A percentile compares a stretch with the other conserved stretches of the same genome.
phyloP scores from a whole-genome alignment of 2,329 filamentous ascomycete genomes.

The Fonsecaea monophora region DNA sequence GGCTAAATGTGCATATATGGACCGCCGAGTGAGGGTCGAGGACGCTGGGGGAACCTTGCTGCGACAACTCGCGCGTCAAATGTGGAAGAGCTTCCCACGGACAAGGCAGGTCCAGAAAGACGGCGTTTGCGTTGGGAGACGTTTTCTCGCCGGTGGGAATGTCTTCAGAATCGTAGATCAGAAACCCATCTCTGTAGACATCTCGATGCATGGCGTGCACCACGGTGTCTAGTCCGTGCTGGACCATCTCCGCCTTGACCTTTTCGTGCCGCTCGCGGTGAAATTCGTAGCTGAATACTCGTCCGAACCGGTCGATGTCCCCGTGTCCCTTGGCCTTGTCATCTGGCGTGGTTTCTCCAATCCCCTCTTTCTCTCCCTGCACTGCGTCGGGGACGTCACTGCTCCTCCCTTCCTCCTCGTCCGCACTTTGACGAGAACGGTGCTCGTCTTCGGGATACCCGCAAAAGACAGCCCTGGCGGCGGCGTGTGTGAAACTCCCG shows the following conservation, averaged over 20 bases:
- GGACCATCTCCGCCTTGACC: conserved; percentile 51
- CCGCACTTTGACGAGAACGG: not conserved
- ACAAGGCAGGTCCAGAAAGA: conserved; percentile 60
- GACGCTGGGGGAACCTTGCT: conserved; percentile 51
- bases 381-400: not conserved
- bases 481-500: conserved; percentile 60
- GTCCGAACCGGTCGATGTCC: conserved; percentile 44
- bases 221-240: conserved; percentile 53
- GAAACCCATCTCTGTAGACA: conserved; percentile 58
- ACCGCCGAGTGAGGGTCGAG: conserved; percentile 75
- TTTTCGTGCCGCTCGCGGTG: conserved; percentile 53
- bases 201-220: conserved; percentile 57
- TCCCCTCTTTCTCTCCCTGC: not conserved
- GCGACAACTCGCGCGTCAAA: conserved; percentile 48
- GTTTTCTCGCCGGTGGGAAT: conserved; percentile 35
- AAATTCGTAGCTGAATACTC: conserved; percentile 60
- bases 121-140: conserved; percentile 54
- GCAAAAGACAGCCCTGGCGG: conserved; percentile 58
- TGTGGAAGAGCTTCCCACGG: conserved; percentile 59
- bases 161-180: conserved; percentile 40
- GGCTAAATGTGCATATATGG: conserved; percentile 91
- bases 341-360: not conserved
- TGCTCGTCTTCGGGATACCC: conserved; percentile 40
- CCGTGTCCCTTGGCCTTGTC: not conserved
- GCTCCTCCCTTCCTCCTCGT: not conserved